Evolutionary conservation across 2,329 filamentous ascomycete species (phyloP).

Genomic region (Aspergillus vadensis): DNA sequence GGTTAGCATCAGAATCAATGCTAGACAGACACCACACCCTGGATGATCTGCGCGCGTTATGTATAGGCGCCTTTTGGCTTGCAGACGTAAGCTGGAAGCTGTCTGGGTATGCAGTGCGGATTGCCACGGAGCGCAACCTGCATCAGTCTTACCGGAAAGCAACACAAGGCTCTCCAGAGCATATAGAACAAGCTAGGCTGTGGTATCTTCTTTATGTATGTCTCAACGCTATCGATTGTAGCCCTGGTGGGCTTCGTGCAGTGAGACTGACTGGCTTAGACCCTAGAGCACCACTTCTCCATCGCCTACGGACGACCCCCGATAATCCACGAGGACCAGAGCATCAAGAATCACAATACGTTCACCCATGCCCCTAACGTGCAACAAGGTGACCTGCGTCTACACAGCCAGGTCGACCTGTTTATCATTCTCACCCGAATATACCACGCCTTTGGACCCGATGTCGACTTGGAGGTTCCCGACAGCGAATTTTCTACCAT

Average conservation of each 20-base stretch:
- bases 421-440: slow-evolving; percentile 49
- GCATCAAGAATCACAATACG: slow-evolving; percentile 40
- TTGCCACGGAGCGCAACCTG: slow-evolving; percentile 47
- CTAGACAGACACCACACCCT: slow-evolving; percentile 54
- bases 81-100: slow-evolving; percentile 55
- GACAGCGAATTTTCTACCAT: slow-evolving; percentile 44
- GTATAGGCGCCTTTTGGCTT: slow-evolving; percentile 59
- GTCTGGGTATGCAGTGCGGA: slow-evolving; percentile 46
- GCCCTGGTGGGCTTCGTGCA: not conserved
- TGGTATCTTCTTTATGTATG: slow-evolving; percentile 49
- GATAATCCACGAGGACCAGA: slow-evolving; percentile 45
- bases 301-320: slow-evolving; percentile 48
- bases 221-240: not conserved
- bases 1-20: slow-evolving; percentile 56
- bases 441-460: slow-evolving; percentile 47
- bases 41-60: slow-evolving; percentile 56
- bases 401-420: slow-evolving; percentile 47
- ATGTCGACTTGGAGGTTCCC: slow-evolving; percentile 45
- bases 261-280: slow-evolving; percentile 29
- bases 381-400: slow-evolving; percentile 38
- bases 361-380: slow-evolving; percentile 34
- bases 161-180: slow-evolving; percentile 40
- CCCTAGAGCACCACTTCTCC: slow-evolving; percentile 47
- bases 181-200: slow-evolving; percentile 40
- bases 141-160: slow-evolving; percentile 47